Percentiles rank a stretch among this genome's conserved stretches.
Evolutionary conservation across 2,329 filamentous ascomycete species (phyloP).

Genomic region (Penicillium sp.): DNA sequence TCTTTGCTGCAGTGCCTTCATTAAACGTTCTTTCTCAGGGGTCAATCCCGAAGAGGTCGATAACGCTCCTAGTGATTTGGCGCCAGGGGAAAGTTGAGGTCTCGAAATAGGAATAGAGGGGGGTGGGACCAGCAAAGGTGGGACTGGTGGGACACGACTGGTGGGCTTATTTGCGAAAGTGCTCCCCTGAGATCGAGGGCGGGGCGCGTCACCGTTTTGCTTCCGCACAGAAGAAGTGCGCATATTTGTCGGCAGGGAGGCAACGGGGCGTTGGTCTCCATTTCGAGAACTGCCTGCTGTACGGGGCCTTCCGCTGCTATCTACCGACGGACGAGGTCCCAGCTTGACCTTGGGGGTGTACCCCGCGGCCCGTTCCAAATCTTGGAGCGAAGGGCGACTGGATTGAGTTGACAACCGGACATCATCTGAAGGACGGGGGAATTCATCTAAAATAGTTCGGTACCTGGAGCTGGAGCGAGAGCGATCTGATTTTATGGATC

Average conservation of each 20-base stretch:
- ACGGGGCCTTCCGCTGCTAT: conserved; percentile 60
- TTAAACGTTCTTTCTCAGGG: conserved; percentile 84
- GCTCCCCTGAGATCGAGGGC: conserved; percentile 47
- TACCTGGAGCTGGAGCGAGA: conserved; percentile 26
- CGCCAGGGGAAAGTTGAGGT: conserved; percentile 38
- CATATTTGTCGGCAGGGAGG: conserved; percentile 76
- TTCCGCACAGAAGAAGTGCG: conserved; percentile 56
- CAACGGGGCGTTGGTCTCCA: conserved; percentile 65
- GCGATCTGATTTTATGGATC: conserved; percentile 14
- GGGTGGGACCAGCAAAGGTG: conserved; percentile 40
- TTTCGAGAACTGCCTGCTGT: conserved; percentile 50
- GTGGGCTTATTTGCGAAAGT: conserved; percentile 30
- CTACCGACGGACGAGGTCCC: conserved; percentile 74
- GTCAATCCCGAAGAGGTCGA: conserved; percentile 60
- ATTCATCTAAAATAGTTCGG: conserved; percentile 35
- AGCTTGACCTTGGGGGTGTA: conserved; percentile 72
- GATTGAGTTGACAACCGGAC: conserved; percentile 42
- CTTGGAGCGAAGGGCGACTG: conserved; percentile 44
- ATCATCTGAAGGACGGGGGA: conserved; percentile 36
- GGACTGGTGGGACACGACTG: conserved; percentile 36
- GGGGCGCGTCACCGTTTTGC: conserved; percentile 49
- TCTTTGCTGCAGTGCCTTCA: conserved; percentile 89
- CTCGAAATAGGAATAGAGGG: conserved; percentile 34
- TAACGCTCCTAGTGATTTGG: conserved; percentile 46
- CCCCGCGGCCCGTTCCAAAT: conserved; percentile 42